Conservation (phyloP, 2,329 filamentous ascomycete genomes). For the Pseudogymnoascus pannorum region DNA sequence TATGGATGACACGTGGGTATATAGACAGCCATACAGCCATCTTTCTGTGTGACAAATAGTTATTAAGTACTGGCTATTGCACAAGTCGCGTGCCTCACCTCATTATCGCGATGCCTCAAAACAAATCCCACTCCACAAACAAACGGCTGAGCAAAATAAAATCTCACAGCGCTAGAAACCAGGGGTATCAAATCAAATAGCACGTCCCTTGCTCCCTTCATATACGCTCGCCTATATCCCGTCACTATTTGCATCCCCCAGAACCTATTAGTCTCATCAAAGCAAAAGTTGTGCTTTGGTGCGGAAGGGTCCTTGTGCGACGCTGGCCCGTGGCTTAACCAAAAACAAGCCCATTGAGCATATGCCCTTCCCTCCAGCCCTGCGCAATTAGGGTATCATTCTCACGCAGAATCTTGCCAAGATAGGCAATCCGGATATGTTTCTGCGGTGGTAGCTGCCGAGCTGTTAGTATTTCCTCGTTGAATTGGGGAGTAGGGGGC, state of each 20-base stretch:
- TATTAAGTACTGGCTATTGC: background rate
- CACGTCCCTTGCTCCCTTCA: background rate
- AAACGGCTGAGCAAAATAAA: background rate
- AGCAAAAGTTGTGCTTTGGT: background rate
- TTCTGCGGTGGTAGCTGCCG: conserved; percentile 46
- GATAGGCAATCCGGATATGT: conserved; percentile 65
- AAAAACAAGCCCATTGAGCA: conserved; percentile 67
- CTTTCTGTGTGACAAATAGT: background rate
- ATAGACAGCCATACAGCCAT: background rate
- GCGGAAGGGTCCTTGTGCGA: background rate
- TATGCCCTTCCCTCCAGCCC: conserved; percentile 67
- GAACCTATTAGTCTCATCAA: background rate
- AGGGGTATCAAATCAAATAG: conserved; percentile 8
- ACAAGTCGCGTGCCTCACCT: background rate
- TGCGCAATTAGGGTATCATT: conserved; percentile 56
- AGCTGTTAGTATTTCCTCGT: background rate
- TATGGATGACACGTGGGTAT: too few relatives aligned
- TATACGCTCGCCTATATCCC: background rate
- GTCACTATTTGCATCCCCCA: background rate
- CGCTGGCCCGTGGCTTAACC: conserved; percentile 10
- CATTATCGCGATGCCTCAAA: background rate
- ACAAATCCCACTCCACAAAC: background rate
- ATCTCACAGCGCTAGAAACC: conserved; percentile 6
- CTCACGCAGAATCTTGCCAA: conserved; percentile 74
- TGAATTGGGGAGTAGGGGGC: background rate